Percentiles rank a stretch among this genome's conserved stretches.
These are phyloP conservation scores for Fusarium verticillioides DNA, from an alignment of 2,329 filamentous ascomycete species.

Conservation along the genomic window DNA sequence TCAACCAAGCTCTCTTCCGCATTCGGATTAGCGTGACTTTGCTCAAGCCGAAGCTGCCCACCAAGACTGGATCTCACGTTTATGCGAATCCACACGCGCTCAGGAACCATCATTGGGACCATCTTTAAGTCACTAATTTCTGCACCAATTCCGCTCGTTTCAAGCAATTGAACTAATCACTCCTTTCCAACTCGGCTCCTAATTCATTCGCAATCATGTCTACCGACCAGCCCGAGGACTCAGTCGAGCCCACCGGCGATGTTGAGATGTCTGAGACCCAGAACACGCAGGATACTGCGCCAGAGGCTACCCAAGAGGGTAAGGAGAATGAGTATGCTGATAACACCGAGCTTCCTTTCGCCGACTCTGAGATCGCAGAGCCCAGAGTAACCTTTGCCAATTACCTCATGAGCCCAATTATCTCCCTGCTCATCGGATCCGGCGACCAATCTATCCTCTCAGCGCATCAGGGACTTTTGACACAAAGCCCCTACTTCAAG, in stretches of 20 bases:
- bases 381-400: slow-evolving; percentile 61
- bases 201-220: slow-evolving; percentile 45
- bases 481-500: slow-evolving; percentile 79
- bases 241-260: slow-evolving; percentile 47
- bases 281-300: slow-evolving; percentile 11
- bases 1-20: slow-evolving; percentile 23
- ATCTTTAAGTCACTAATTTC: not conserved
- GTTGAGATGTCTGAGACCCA: slow-evolving; percentile 54
- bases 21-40: slow-evolving; percentile 3
- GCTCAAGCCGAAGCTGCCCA: not conserved
- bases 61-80: not conserved
- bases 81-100: not conserved
- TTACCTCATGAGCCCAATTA: slow-evolving; percentile 75
- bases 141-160: slow-evolving; percentile 16
- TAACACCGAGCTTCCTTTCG: slow-evolving; percentile 53
- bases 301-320: slow-evolving; percentile 48
- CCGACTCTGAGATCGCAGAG: slow-evolving; percentile 48
- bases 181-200: not conserved
- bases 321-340: slow-evolving; percentile 48
- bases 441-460: slow-evolving; percentile 74
- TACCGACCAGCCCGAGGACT: slow-evolving; percentile 39
- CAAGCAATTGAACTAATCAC: not conserved
- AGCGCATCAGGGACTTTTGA: slow-evolving; percentile 82
- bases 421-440: slow-evolving; percentile 73
- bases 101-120: not conserved